Conservation (phyloP, 495 filamentous ascomycete genomes). For the Aspergillus campestris region DNA sequence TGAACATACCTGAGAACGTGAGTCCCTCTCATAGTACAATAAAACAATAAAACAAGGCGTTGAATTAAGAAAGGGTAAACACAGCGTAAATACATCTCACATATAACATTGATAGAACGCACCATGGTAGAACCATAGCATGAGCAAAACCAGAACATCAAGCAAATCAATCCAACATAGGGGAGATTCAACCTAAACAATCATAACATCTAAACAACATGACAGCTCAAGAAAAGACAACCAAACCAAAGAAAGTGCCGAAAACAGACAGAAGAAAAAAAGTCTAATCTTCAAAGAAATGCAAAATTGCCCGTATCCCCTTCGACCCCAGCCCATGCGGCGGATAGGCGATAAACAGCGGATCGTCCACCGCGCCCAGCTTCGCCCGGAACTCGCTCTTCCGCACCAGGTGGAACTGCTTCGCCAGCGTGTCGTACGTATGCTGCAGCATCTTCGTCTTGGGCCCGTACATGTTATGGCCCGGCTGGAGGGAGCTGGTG, state of each 20-base stretch:
- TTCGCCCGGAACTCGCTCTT: constrained; percentile 87
- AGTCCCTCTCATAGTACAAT: background rate
- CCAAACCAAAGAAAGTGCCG: constrained; percentile 1
- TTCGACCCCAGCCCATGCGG: constrained; percentile 68
- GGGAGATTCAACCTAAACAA: constrained; percentile 17
- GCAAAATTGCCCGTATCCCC: constrained; percentile 66
- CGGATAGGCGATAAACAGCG: constrained; percentile 75
- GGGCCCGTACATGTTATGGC: constrained; percentile 65
- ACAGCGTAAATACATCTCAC: background rate
- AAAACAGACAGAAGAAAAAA: background rate
- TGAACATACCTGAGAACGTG: no score
- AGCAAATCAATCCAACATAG: constrained; percentile 7
- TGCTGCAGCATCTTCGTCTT: constrained; percentile 64
- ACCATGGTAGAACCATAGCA: background rate
- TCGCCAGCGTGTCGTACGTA: constrained; percentile 68
- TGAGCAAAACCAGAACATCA: background rate
- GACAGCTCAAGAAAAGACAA: constrained; percentile 1
- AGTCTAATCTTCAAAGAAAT: constrained; percentile 68
- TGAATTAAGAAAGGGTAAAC: background rate
- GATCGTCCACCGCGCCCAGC: constrained; percentile 67
- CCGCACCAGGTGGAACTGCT: constrained; percentile 65
- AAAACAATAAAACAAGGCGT: background rate
- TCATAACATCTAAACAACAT: background rate
- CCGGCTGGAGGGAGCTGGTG: constrained; percentile 54
- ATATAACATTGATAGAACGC: background rate